Evolutionary conservation across 441 rosid species (phyloP).

Genomic region (Daphne laureola): DNA sequence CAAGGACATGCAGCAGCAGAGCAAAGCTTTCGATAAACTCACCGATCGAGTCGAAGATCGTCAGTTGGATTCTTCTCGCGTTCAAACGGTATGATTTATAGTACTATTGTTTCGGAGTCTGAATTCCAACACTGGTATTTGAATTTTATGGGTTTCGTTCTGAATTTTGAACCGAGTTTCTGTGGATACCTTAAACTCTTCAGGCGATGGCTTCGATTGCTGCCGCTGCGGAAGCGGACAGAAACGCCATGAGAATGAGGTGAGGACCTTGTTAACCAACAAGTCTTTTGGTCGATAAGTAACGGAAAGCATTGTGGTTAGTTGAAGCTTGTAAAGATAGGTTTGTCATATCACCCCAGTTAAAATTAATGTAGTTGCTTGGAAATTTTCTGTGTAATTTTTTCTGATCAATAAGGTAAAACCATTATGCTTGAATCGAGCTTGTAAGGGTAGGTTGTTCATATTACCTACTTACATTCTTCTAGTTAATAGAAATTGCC

Average conservation of each 20-base stretch:
- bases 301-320: too few relatives aligned
- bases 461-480: too few relatives aligned
- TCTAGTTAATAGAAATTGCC: too few relatives aligned
- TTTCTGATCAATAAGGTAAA: not conserved
- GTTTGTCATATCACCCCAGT: too few relatives aligned
- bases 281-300: not conserved
- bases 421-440: too few relatives aligned
- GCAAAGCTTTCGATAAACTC: constrained; percentile 92
- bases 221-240: constrained; percentile 75
- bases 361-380: not conserved
- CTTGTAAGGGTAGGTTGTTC: too few relatives aligned
- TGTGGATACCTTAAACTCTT: not conserved
- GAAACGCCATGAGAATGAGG: constrained; percentile 87
- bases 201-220: constrained; percentile 98
- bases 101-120: not conserved
- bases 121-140: not conserved
- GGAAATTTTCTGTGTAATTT: not conserved
- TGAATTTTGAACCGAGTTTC: too few relatives aligned
- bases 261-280: constrained; percentile 8
- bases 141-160: not conserved
- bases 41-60: constrained; percentile 95
- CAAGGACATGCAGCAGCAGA: constrained; percentile 87
- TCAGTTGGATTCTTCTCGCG: constrained; percentile 90
- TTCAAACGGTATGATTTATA: constrained; percentile 52
- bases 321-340: too few relatives aligned